Percentiles rank a stretch among this genome's conserved stretches.
These are phyloP conservation scores for Penicillium pancosmium DNA, from an alignment of 495 filamentous ascomycete genomes.

Conservation along the genomic window DNA sequence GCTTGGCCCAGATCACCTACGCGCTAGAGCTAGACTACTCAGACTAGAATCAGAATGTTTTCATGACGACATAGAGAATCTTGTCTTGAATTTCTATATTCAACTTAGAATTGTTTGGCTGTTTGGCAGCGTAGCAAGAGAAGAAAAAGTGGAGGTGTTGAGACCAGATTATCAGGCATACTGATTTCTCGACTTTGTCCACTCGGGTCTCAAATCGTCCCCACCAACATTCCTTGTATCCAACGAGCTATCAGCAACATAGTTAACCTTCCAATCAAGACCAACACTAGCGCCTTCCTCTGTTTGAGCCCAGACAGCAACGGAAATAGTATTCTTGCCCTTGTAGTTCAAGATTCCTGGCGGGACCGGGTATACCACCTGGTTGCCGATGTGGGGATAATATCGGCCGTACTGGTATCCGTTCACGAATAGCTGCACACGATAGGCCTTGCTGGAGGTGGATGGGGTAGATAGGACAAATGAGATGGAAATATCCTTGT, in stretches of 20 bases:
- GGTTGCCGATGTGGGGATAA: constrained; percentile 53
- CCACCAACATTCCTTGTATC: constrained; percentile 41
- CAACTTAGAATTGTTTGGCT: too few relatives aligned
- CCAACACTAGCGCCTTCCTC: constrained; percentile 42
- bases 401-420: constrained; percentile 57
- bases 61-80: too few relatives aligned
- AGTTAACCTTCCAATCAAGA: constrained; percentile 43
- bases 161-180: constrained; percentile 26
- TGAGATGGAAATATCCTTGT: constrained; percentile 50
- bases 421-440: constrained; percentile 48
- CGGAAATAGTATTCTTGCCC: constrained; percentile 47
- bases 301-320: constrained; percentile 53
- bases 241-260: constrained; percentile 45
- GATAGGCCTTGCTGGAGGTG: constrained; percentile 28
- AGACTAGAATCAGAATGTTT: too few relatives aligned
- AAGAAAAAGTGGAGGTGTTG: not conserved
- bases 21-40: too few relatives aligned
- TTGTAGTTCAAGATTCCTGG: constrained; percentile 50
- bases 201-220: constrained; percentile 42
- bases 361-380: constrained; percentile 53
- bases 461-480: constrained; percentile 37
- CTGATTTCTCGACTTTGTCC: constrained; percentile 34
- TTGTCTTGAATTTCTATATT: too few relatives aligned
- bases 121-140: not conserved
- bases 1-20: too few relatives aligned